Percentiles rank a stretch among this genome's conserved stretches.
phyloP scores from a whole-genome alignment of 495 filamentous ascomycete species.

The Tuber indicum region DNA sequence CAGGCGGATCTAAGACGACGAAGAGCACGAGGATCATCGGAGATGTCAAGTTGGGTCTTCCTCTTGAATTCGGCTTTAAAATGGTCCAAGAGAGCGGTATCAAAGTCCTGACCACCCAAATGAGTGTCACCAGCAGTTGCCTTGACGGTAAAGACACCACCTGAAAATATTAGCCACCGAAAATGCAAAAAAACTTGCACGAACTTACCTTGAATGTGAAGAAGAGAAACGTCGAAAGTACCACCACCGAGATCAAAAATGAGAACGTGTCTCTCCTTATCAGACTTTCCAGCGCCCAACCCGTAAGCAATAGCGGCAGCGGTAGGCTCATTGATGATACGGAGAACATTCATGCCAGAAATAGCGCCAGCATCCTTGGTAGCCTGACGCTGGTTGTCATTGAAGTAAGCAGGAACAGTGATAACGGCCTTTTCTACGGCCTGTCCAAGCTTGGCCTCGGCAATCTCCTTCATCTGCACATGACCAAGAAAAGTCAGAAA shows the following conservation, averaged over 20 bases:
- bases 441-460: slow-evolving; percentile 91
- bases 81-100: slow-evolving; percentile 94
- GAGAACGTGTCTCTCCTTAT: slow-evolving; percentile 96
- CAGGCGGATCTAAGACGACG: slow-evolving; percentile 96
- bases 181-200: background rate
- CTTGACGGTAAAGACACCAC: slow-evolving; percentile 98
- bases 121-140: slow-evolving; percentile 98
- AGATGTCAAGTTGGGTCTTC: slow-evolving; percentile 78
- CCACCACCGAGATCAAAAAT: slow-evolving; percentile 99
- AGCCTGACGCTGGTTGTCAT: slow-evolving; percentile 97
- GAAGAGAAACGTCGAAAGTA: slow-evolving; percentile 98
- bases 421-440: slow-evolving; percentile 98
- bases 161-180: slow-evolving; percentile 24
- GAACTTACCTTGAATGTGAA: slow-evolving; percentile 79
- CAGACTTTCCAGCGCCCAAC: slow-evolving; percentile 83
- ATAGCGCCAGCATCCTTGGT: slow-evolving; percentile 99
- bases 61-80: slow-evolving; percentile 90
- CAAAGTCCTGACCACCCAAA: slow-evolving; percentile 98
- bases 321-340: slow-evolving; percentile 99
- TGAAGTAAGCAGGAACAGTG: slow-evolving; percentile 99
- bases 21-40: slow-evolving; percentile 88
- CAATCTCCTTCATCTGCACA: slow-evolving; percentile 87
- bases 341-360: slow-evolving; percentile 92
- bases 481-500: slow-evolving; percentile 16
- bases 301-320: slow-evolving; percentile 96